Conservation (phyloP, 805 yeast genomes). For the Candida corydali region DNA sequence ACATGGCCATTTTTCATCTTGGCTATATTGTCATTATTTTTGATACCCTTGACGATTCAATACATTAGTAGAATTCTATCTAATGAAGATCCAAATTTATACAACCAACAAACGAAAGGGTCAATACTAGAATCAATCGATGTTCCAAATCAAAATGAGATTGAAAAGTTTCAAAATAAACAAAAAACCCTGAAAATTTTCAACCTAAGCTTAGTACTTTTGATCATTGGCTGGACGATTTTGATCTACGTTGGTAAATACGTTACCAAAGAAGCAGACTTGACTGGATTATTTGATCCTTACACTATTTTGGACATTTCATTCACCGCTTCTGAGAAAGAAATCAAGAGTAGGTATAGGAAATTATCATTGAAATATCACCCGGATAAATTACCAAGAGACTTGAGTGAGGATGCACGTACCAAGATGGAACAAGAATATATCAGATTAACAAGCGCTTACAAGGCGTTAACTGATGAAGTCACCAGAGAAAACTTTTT, state of each 20-base stretch:
- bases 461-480: slow-evolving; percentile 92
- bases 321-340: slow-evolving; percentile 63
- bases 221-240: slow-evolving; percentile 58
- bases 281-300: slow-evolving; percentile 72
- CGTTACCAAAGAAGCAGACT: slow-evolving; percentile 42
- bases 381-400: slow-evolving; percentile 84
- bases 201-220: slow-evolving; percentile 30
- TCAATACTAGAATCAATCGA: slow-evolving; percentile 30
- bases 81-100: slow-evolving; percentile 15
- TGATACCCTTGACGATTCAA: slow-evolving; percentile 58
- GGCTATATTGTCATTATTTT: slow-evolving; percentile 63
- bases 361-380: slow-evolving; percentile 84
- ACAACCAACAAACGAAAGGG: slow-evolving; percentile 24
- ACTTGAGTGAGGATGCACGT: slow-evolving; percentile 53
- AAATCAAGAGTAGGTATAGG: slow-evolving; percentile 77
- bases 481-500: slow-evolving; percentile 73
- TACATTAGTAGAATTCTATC: slow-evolving; percentile 19
- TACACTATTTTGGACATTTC: slow-evolving; percentile 79
- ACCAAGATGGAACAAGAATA: slow-evolving; percentile 66
- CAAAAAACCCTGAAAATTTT: slow-evolving; percentile 27
- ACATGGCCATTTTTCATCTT: slow-evolving; percentile 90
- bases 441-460: slow-evolving; percentile 84
- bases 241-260: slow-evolving; percentile 38
- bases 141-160: slow-evolving; percentile 20
- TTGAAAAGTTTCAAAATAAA: slow-evolving; percentile 23